Evolutionary conservation across 2,329 filamentous ascomycete species (phyloP).

Genomic region (Pseudocercospora fijiensis): DNA sequence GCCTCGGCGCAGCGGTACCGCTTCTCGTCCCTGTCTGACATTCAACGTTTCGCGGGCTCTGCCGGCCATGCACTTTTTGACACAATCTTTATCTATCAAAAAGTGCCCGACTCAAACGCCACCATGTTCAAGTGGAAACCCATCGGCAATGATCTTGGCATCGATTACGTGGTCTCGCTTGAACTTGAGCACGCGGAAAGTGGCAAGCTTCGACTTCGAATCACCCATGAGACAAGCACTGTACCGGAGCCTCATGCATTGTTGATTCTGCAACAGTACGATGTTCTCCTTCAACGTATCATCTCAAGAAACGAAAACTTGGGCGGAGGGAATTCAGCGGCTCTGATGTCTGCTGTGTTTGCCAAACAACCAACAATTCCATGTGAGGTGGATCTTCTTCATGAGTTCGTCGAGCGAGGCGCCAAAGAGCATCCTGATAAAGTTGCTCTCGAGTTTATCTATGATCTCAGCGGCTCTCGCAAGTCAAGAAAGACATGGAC

Average conservation of each 20-base stretch:
- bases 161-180: conserved; percentile 78
- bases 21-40: conserved; percentile 66
- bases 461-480: conserved; percentile 47
- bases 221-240: conserved; percentile 65
- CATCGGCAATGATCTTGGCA: conserved; percentile 63
- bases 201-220: conserved; percentile 57
- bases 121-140: conserved; percentile 56
- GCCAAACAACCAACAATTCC: conserved; percentile 59
- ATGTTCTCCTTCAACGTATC: conserved; percentile 62
- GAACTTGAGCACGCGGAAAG: conserved; percentile 64
- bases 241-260: conserved; percentile 68
- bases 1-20: conserved; percentile 66
- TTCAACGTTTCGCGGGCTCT: conserved; percentile 70
- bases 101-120: conserved; percentile 36
- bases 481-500: conserved; percentile 63
- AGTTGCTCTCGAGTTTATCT: conserved; percentile 69
- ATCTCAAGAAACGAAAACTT: conserved; percentile 37
- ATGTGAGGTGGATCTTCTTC: conserved; percentile 62
- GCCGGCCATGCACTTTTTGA: conserved; percentile 72
- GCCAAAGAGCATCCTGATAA: conserved; percentile 58
- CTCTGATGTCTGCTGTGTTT: conserved; percentile 59
- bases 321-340: neutral
- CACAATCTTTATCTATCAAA: conserved; percentile 81
- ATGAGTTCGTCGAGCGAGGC: conserved; percentile 72
- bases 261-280: conserved; percentile 69